Evolutionary conservation across 345 rosid species (phyloP).

Genomic region (Linum usitatissimum): DNA sequence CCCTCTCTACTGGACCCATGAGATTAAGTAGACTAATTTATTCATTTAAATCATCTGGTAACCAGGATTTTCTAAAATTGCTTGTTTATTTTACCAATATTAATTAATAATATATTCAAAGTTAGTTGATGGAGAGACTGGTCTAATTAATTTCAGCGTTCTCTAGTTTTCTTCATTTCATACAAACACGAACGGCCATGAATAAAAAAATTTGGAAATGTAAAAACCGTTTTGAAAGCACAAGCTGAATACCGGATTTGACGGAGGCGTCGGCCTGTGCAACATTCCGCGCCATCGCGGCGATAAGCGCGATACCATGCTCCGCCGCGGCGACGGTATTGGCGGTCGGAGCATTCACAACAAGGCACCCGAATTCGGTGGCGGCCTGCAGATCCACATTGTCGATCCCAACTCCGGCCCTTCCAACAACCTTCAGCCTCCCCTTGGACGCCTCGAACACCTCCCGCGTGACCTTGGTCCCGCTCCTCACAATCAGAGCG

Average conservation of each 20-base stretch:
- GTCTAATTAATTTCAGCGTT: neutral
- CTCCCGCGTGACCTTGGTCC: constrained; percentile 2
- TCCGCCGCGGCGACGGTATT: neutral
- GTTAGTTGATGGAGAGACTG: neutral
- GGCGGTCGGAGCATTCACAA: constrained; percentile 2
- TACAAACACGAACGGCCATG: too few species aligned
- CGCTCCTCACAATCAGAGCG: constrained; percentile 6
- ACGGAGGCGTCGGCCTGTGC: constrained; percentile 4
- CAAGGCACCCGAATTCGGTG: neutral
- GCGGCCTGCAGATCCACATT: constrained; percentile 4
- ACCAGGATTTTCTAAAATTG: too few species aligned
- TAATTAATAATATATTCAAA: too few species aligned
- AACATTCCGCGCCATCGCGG: neutral
- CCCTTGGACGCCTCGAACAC: constrained; percentile 4
- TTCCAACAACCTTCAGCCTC: constrained; percentile 1
- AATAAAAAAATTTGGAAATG: neutral
- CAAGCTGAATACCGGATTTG: neutral
- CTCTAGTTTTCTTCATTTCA: neutral
- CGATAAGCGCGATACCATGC: neutral
- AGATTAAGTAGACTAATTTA: too few species aligned
- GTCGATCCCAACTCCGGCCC: constrained; percentile 2
- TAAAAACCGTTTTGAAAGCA: neutral
- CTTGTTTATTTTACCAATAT: too few species aligned
- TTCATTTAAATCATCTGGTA: too few species aligned
- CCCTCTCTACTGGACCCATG: too few species aligned